Evolutionary conservation across 164 flowering plant species (phyloP).

Genomic region (Vitis cinerea): DNA sequence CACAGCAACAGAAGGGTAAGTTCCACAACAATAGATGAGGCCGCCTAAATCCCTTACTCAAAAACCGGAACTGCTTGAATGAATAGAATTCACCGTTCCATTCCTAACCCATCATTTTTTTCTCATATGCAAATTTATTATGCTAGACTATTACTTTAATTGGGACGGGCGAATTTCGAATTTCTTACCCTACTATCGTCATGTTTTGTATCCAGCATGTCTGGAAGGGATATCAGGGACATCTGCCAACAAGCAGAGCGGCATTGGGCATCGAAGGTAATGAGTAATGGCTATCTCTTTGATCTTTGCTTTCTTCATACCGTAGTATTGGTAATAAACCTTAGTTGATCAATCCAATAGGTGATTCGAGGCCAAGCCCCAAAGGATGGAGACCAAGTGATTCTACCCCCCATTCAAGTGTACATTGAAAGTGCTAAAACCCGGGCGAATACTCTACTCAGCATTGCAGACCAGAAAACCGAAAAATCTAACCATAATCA

Average conservation of each 20-base stretch:
- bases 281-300: background rate
- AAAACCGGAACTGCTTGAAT: background rate
- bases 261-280: constrained; percentile 97
- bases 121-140: too few relatives aligned
- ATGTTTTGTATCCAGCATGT: constrained; percentile 55
- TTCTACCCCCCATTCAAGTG: constrained; percentile 78
- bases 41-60: too few relatives aligned
- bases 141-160: background rate
- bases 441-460: constrained; percentile 43
- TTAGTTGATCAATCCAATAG: constrained; percentile 23
- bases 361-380: constrained; percentile 73
- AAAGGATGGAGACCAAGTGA: constrained; percentile 33
- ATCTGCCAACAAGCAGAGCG: constrained; percentile 96
- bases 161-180: background rate
- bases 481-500: constrained; percentile 11
- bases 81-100: background rate
- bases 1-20: constrained; percentile 67
- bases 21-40: background rate
- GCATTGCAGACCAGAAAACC: constrained; percentile 26
- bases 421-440: constrained; percentile 59
- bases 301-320: background rate
- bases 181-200: background rate
- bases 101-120: too few relatives aligned
- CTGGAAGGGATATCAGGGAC: constrained; percentile 92
- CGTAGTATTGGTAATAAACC: too few relatives aligned